phyloP scores from a whole-genome alignment of 352 stramenopile genomes.

The Pythium guiyangense region DNA sequence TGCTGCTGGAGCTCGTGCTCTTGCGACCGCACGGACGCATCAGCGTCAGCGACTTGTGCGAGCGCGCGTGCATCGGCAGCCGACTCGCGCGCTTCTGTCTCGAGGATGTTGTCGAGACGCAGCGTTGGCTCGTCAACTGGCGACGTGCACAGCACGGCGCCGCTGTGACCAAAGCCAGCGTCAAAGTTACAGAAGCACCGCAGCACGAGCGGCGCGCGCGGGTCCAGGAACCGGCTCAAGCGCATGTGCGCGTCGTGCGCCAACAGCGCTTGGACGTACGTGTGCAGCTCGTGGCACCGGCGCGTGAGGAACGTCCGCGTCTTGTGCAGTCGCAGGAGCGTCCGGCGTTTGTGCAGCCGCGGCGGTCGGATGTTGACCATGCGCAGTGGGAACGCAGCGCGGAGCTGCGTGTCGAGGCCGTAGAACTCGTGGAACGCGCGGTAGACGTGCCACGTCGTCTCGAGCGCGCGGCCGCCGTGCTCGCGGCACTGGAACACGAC shows the following conservation, averaged over 20 bases:
- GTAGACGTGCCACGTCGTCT: constrained; percentile 58
- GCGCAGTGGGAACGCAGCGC: constrained; percentile 47
- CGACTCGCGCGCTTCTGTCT: constrained; percentile 14
- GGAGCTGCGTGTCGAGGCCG: constrained; percentile 64
- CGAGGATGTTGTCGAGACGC: constrained; percentile 37
- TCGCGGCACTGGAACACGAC: constrained; percentile 67
- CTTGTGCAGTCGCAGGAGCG: constrained; percentile 59
- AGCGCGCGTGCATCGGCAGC: constrained; percentile 8
- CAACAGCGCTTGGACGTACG: constrained; percentile 46
- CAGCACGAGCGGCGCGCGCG: constrained; percentile 58
- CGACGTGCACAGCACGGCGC: constrained; percentile 29
- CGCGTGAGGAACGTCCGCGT: constrained; percentile 50
- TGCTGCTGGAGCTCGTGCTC: constrained; percentile 25
- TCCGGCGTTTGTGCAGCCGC: constrained; percentile 40
- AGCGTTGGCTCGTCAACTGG: constrained; percentile 49
- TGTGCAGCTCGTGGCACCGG: constrained; percentile 61
- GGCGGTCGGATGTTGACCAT: constrained; percentile 56
- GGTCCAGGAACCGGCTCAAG: constrained; percentile 69
- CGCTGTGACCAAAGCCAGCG: constrained; percentile 37
- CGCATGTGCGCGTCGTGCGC: constrained; percentile 32
- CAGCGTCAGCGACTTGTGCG: constrained; percentile 9
- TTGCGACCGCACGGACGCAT: constrained; percentile 13
- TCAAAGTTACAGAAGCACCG: constrained; percentile 86
- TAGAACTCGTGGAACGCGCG: constrained; percentile 77
- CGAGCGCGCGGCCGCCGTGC: constrained; percentile 41